Percentiles rank a stretch among this genome's conserved stretches.
phyloP scores from a whole-genome alignment of 352 stramenopile genomes.

The Phytophthora brassicae region DNA sequence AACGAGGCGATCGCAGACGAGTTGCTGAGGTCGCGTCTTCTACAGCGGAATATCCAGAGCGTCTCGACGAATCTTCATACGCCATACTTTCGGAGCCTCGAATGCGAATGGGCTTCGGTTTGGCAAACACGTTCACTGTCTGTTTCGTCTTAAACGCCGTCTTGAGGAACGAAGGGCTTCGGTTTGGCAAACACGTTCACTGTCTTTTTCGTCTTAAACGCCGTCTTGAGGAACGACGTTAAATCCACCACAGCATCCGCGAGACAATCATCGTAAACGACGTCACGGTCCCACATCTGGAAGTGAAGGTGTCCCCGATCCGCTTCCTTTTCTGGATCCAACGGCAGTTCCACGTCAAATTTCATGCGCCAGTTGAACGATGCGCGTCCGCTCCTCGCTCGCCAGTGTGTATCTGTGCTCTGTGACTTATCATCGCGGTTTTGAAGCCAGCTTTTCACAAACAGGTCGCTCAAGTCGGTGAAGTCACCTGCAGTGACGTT shows the following conservation, averaged over 20 bases:
- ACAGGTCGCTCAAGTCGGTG: constrained; percentile 89
- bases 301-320: constrained; percentile 75
- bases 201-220: constrained; percentile 63
- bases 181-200: constrained; percentile 81
- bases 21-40: constrained; percentile 28
- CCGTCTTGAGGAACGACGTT: constrained; percentile 62
- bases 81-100: constrained; percentile 37
- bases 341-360: constrained; percentile 84
- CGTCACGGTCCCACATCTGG: constrained; percentile 81
- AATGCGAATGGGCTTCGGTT: constrained; percentile 61
- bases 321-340: constrained; percentile 65
- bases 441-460: constrained; percentile 90
- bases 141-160: constrained; percentile 69
- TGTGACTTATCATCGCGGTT: constrained; percentile 68
- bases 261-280: constrained; percentile 78
- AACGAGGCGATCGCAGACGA: constrained; percentile 22
- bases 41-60: constrained; percentile 27
- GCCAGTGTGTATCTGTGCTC: constrained; percentile 91
- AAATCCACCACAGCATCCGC: constrained; percentile 75
- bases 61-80: constrained; percentile 22
- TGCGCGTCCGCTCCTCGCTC: constrained; percentile 81
- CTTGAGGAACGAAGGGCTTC: constrained; percentile 63
- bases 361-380: constrained; percentile 94
- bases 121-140: constrained; percentile 74
- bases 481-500: constrained; percentile 86